Conservation (phyloP, 139 green algal species). For the Chlamydomonas urium region DNA sequence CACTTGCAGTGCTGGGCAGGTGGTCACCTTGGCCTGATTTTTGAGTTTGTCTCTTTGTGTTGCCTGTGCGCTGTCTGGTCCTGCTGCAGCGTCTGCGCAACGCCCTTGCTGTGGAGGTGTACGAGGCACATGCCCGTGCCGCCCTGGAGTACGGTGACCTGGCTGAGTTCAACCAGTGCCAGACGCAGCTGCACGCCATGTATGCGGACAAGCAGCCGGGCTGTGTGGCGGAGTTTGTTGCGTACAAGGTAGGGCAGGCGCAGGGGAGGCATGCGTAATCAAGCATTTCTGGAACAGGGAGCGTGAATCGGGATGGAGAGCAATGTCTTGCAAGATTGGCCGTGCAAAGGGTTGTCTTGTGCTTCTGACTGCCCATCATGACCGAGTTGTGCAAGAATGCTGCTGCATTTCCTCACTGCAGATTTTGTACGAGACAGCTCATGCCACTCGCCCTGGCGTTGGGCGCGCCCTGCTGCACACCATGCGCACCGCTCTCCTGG, state of each 20-base stretch:
- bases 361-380: too few relatives aligned
- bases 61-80: not conserved
- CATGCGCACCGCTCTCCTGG: conserved; percentile 28
- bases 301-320: too few relatives aligned
- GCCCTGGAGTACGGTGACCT: conserved; percentile 83
- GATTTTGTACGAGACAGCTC: conserved; percentile 60
- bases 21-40: too few relatives aligned
- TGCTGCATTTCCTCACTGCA: too few relatives aligned
- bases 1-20: too few relatives aligned
- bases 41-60: conserved; percentile 14
- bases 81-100: not conserved
- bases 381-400: too few relatives aligned
- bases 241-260: conserved; percentile 32
- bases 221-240: conserved; percentile 46
- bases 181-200: conserved; percentile 67
- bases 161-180: conserved; percentile 89
- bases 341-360: too few relatives aligned
- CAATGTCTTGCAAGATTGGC: too few relatives aligned
- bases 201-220: conserved; percentile 44
- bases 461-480: conserved; percentile 54
- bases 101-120: conserved; percentile 45
- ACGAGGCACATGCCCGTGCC: conserved; percentile 76
- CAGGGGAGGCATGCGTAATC: too few relatives aligned
- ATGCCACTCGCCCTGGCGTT: conserved; percentile 34
- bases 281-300: too few relatives aligned